Evolutionary conservation across 306 rosid genomes (phyloP).

Genomic region (Vachellia pachyceras): DNA sequence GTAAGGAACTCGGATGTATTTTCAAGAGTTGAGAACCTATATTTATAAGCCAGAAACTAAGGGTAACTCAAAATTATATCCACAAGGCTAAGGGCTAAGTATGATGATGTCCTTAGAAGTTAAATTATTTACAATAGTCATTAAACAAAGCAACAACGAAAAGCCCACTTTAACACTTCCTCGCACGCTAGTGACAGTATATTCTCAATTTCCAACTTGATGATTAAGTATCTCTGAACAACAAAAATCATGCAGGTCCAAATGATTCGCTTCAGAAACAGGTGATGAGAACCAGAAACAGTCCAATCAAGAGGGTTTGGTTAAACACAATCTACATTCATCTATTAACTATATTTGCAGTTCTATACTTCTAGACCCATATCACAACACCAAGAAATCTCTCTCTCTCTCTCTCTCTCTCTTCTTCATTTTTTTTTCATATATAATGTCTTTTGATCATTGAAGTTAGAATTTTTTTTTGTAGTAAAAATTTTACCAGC

Average conservation of each 20-base stretch:
- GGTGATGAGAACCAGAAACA: neutral
- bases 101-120: neutral
- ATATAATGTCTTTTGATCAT: neutral
- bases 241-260: no score
- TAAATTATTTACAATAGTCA: neutral
- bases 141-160: neutral
- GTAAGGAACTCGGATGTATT: neutral
- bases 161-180: neutral
- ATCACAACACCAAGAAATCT: neutral
- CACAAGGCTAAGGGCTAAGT: neutral
- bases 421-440: neutral
- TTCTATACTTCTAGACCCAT: neutral
- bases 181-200: neutral
- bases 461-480: neutral
- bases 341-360: neutral
- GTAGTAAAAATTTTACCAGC: neutral
- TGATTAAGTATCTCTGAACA: no score
- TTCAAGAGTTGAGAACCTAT: neutral
- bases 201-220: neutral
- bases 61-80: neutral
- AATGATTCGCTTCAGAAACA: neutral
- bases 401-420: neutral
- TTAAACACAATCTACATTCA: neutral
- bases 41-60: neutral
- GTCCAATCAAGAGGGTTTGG: neutral